Conservation (phyloP, 305 asterid species). For the Rubia balearica region DNA sequence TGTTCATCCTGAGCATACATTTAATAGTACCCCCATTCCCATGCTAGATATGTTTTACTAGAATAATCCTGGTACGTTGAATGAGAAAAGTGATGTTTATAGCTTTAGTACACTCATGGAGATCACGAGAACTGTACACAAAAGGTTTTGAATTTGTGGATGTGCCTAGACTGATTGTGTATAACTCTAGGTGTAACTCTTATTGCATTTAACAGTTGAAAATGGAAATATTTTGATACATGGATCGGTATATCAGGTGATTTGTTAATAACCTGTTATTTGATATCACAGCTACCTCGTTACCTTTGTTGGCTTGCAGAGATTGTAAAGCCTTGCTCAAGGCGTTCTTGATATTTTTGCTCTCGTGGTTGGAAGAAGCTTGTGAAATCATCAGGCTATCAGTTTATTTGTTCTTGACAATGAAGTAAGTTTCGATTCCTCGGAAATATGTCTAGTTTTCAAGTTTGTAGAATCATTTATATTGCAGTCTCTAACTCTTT, state of each 20-base stretch:
- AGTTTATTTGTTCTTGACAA: slow-evolving; percentile 87
- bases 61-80: slow-evolving; percentile 97
- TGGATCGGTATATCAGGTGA: slow-evolving; percentile 6
- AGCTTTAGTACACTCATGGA: slow-evolving; percentile 73
- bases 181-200: background rate
- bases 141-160: background rate
- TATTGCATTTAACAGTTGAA: background rate
- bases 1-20: background rate
- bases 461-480: background rate
- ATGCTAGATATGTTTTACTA: slow-evolving; percentile 34
- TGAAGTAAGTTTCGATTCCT: slow-evolving; percentile 62
- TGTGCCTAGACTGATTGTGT: background rate
- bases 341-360: slow-evolving; percentile 77
- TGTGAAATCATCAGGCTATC: slow-evolving; percentile 64
- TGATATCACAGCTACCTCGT: slow-evolving; percentile 72
- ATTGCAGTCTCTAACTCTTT: background rate
- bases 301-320: slow-evolving; percentile 91
- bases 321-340: slow-evolving; percentile 84
- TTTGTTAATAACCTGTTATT: background rate
- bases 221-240: background rate
- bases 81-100: slow-evolving; percentile 81
- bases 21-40: slow-evolving; percentile 7
- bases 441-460: background rate
- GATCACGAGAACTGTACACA: background rate
- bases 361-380: slow-evolving; percentile 77